phyloP scores from a whole-genome alignment of 495 filamentous ascomycete genomes.

The Staphylotrichum longicolle region DNA sequence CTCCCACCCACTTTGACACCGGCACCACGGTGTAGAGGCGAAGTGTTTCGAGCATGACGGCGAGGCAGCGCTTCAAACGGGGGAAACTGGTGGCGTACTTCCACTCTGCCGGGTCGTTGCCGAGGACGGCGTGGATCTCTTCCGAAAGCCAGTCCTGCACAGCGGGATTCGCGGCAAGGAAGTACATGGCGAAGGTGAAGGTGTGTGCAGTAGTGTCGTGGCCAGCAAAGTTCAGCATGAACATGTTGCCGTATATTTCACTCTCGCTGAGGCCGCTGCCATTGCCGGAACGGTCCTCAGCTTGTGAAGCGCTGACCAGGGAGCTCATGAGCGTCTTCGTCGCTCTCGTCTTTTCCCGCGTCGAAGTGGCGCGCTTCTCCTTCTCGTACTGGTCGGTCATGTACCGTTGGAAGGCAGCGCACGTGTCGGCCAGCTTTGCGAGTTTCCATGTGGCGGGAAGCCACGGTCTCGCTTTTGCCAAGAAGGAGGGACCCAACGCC shows the following conservation, averaged over 20 bases:
- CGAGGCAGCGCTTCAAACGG: background rate
- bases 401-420: constrained; percentile 31
- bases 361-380: constrained; percentile 20
- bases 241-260: constrained; percentile 55
- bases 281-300: background rate
- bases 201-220: constrained; percentile 55
- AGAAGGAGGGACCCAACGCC: constrained; percentile 27
- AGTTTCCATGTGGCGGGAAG: constrained; percentile 36
- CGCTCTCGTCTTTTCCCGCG: constrained; percentile 23
- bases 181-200: constrained; percentile 1
- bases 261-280: constrained; percentile 22
- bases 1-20: background rate
- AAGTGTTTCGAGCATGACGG: background rate
- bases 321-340: constrained; percentile 23
- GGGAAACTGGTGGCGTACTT: background rate
- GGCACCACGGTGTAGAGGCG: background rate
- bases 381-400: constrained; percentile 31
- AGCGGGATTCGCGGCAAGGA: background rate
- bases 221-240: constrained; percentile 54
- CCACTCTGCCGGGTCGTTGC: background rate
- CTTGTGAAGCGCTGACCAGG: constrained; percentile 26
- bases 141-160: background rate
- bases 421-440: constrained; percentile 32
- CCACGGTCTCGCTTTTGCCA: constrained; percentile 28
- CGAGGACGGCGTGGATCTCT: background rate